Evolutionary conservation across 176 grass and related monocot genomes (phyloP).

Genomic region (Triticum turgidum): DNA sequence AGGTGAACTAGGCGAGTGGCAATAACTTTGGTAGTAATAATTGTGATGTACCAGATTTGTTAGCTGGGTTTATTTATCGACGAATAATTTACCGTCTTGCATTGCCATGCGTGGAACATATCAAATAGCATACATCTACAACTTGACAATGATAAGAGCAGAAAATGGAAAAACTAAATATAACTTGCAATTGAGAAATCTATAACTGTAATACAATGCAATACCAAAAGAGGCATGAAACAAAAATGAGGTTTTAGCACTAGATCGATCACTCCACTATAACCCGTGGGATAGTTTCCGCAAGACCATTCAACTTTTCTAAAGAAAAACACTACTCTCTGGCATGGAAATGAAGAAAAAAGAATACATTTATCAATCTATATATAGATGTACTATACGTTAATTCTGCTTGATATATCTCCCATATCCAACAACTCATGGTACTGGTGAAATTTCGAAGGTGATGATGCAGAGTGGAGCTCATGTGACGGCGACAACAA

Average conservation of each 20-base stretch:
- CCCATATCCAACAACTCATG: too few species aligned
- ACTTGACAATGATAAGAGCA: background rate
- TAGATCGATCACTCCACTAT: background rate
- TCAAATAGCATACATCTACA: background rate
- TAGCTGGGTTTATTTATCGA: background rate
- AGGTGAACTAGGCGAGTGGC: background rate
- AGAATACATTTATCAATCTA: too few species aligned
- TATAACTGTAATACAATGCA: background rate
- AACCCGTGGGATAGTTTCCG: background rate
- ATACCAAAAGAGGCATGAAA: background rate
- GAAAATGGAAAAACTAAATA: background rate
- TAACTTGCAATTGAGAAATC: background rate
- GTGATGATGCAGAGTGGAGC: too few species aligned
- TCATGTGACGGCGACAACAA: too few species aligned
- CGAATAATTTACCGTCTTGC: background rate
- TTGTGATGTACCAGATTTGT: background rate
- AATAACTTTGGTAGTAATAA: background rate
- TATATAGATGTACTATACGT: too few species aligned
- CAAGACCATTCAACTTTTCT: background rate
- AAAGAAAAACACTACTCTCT: background rate
- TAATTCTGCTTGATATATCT: too few species aligned
- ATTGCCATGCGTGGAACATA: background rate
- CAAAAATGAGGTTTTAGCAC: background rate
- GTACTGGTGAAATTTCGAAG: too few species aligned
- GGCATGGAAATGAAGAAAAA: background rate